Conservation (phyloP, 73 alveolate genomes). For the Paramecium sonneborni region DNA sequence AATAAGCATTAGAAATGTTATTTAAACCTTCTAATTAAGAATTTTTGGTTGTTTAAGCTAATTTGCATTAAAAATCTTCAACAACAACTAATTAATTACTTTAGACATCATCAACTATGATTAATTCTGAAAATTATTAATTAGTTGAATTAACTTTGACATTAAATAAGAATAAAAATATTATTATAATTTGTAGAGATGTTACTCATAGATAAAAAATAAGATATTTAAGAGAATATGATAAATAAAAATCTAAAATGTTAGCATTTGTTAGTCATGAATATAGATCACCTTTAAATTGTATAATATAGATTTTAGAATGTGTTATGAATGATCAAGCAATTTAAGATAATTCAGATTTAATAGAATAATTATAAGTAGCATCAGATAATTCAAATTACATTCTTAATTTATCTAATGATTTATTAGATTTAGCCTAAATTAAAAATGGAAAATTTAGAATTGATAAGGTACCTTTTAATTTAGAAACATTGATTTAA, state of each 20-base stretch:
- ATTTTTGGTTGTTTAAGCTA: not conserved
- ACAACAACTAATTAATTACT: not conserved
- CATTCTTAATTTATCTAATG: conserved; percentile 56
- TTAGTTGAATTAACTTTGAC: not conserved
- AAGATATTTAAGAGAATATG: conserved; percentile 44
- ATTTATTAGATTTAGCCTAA: conserved; percentile 58
- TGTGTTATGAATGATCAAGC: not conserved
- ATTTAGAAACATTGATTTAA: conserved; percentile 12
- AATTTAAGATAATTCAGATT: not conserved
- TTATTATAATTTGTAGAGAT: conserved; percentile 41
- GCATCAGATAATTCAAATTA: conserved; percentile 52
- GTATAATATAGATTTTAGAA: conserved; percentile 54
- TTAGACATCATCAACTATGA: not conserved
- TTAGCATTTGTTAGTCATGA: conserved; percentile 61
- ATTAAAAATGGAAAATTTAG: conserved; percentile 52
- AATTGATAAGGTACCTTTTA: not conserved
- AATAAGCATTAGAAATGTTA: not conserved
- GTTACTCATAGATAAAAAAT: conserved; percentile 57
- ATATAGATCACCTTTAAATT: conserved; percentile 57
- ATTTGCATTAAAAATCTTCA: not conserved
- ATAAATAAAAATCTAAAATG: conserved; percentile 55
- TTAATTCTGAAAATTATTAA: not conserved
- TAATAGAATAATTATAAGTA: not conserved
- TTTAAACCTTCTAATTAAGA: not conserved
- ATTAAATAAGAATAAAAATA: not conserved